These are phyloP conservation scores for Rachicladosporium sp. DNA, from an alignment of 2,329 filamentous ascomycete species.

Conservation along the genomic window DNA sequence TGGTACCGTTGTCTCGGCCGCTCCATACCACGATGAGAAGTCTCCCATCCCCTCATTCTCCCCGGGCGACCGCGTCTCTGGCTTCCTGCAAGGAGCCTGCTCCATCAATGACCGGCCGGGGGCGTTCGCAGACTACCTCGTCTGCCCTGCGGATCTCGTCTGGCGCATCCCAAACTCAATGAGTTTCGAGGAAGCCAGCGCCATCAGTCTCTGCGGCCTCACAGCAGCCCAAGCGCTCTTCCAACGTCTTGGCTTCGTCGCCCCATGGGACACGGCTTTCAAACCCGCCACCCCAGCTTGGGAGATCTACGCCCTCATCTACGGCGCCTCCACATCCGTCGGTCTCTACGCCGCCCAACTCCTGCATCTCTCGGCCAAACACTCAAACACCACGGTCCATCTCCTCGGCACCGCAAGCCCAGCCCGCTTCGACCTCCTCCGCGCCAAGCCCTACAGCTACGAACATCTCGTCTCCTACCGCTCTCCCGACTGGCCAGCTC, in stretches of 20 bases:
- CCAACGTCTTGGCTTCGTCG: conserved; percentile 23
- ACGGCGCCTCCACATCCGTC: conserved; percentile 25
- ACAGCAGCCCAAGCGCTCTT: conserved; percentile 34
- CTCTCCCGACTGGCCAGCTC: background rate
- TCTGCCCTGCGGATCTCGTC: conserved; percentile 24
- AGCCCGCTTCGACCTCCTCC: background rate
- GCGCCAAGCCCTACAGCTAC: background rate
- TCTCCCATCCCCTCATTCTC: background rate
- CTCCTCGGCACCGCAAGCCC: conserved; percentile 1
- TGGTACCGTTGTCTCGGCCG: conserved; percentile 20
- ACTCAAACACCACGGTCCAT: background rate
- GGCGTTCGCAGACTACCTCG: conserved; percentile 34
- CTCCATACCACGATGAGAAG: background rate
- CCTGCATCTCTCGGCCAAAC: conserved; percentile 12
- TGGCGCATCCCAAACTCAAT: conserved; percentile 26
- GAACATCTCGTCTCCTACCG: conserved; percentile 1
- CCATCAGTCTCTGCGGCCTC: conserved; percentile 30
- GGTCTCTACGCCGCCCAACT: conserved; percentile 24
- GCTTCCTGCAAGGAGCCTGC: conserved; percentile 34
- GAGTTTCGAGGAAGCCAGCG: conserved; percentile 26
- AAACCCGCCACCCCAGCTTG: too few relatives aligned
- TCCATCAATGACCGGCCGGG: conserved; percentile 32
- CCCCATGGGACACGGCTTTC: conserved; percentile 20
- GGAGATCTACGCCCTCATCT: conserved; percentile 18
- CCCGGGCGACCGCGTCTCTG: conserved; percentile 25